A percentile compares a stretch with the other conserved stretches of the same genome.
Evolutionary conservation across 495 filamentous ascomycete species (phyloP).

Genomic region (Penicillium lagena): DNA sequence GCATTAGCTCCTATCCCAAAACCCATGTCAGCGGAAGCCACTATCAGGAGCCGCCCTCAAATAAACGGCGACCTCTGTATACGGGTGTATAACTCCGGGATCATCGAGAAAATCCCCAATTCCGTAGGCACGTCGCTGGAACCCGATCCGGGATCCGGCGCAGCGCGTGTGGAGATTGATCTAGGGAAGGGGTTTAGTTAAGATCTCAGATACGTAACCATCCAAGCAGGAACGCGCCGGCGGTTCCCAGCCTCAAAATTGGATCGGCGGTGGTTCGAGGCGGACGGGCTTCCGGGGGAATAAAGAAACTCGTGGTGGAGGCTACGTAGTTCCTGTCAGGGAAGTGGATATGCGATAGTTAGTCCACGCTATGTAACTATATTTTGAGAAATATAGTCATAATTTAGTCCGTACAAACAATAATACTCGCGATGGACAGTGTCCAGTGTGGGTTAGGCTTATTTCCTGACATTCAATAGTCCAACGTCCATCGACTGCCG

Average conservation of each 20-base stretch:
- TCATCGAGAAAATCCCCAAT: neutral
- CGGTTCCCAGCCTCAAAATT: slow-evolving; percentile 3
- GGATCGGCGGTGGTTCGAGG: neutral
- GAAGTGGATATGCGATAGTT: too few relatives aligned
- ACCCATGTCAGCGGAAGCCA: slow-evolving; percentile 11
- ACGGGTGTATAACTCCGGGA: neutral
- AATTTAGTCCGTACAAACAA: too few relatives aligned
- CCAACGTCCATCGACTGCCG: slow-evolving; percentile 1
- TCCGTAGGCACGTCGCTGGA: neutral
- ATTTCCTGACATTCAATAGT: slow-evolving; percentile 6
- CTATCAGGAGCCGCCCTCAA: neutral
- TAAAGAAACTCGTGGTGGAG: slow-evolving; percentile 1
- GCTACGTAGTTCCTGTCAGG: too few relatives aligned
- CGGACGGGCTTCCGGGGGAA: slow-evolving; percentile 7
- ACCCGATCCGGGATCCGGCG: slow-evolving; percentile 4
- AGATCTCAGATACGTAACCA: too few relatives aligned
- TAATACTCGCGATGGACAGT: too few relatives aligned
- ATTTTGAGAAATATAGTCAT: too few relatives aligned
- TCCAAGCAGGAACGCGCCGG: too few relatives aligned
- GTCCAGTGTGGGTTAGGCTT: neutral
- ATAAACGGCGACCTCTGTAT: neutral
- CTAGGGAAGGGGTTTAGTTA: too few relatives aligned
- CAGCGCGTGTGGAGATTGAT: slow-evolving; percentile 3
- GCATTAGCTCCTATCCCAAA: slow-evolving; percentile 1
- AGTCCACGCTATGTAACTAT: too few relatives aligned